Evolutionary conservation across 257 asterid species (phyloP), one percentile per base, ranked within the genome.

Genomic region (Scutellaria baicalensis): DNA sequence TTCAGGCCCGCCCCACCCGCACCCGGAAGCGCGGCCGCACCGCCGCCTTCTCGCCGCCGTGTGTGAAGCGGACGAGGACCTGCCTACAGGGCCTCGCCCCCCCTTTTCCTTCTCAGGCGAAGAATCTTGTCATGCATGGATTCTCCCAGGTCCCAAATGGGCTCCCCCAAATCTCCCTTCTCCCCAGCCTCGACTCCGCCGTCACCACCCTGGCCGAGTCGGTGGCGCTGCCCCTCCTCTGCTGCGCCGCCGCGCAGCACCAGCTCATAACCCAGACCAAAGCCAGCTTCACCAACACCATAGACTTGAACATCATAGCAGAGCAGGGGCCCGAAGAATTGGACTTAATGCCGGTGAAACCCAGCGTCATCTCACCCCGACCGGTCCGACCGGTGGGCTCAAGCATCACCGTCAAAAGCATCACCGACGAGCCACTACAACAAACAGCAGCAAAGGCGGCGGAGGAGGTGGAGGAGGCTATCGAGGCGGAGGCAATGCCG

Each of bases 1-100:
- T 88, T 64, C 98, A 91, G 74, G 92, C 96, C 16, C 78, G 97
- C 45, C 98, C 98, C 1, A 93, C 96, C 1, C 52, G 96, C 12
- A 90, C 96, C 0, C 66, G 96, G 55, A 91, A 91, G 84, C 83
- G 97, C 11, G 95, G 92, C 21, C 85, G 97, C 40, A 49, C 88
- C 8, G 83, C 95, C 11, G 79, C 93, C 0, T 83, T 87, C 67
- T 76, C 87, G 6, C 90, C 96, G 3, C 80, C 93, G 5, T 11
- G 86, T 0, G 11, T 80, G 10, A 91, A 87, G 74, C 77, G 95
- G 9, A 1, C 78, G 0, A 69, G 91, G 40, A 50, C 84, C 27
- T 81, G 84, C 49, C 82, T 80, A 1, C 86, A 84, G 8, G 85
- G 80, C 1, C 77, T 75, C 2, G 44, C 80, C 5, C 85, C 82